Conservation (phyloP, 2,329 filamentous ascomycete genomes). For the Colletotrichum australisinense region DNA sequence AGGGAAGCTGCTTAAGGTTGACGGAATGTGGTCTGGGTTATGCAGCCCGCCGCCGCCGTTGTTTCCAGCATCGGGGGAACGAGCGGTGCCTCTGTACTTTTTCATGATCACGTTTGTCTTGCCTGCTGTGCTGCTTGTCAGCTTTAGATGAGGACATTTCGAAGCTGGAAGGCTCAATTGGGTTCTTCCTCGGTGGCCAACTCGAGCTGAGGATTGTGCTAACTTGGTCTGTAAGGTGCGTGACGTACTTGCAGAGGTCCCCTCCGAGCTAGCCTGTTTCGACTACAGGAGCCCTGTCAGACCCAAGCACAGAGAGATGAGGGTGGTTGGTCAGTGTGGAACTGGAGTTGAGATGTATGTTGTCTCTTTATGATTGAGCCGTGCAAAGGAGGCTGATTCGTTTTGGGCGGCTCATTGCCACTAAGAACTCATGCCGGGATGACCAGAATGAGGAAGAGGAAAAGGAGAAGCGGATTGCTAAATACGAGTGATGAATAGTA, state of each 20-base stretch:
- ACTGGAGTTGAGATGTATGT: background rate
- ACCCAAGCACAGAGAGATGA: background rate
- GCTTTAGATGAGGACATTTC: background rate
- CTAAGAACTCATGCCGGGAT: background rate
- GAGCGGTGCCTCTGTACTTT: background rate
- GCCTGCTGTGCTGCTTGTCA: background rate
- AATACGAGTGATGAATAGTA: too few species aligned
- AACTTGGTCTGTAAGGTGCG: slow-evolving; percentile 21
- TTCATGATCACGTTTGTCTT: background rate
- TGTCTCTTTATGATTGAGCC: background rate
- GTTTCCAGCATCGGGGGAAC: slow-evolving; percentile 3
- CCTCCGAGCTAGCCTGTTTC: slow-evolving; percentile 30
- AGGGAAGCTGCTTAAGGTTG: slow-evolving; percentile 5
- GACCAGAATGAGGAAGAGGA: background rate
- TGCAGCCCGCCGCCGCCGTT: slow-evolving; percentile 18
- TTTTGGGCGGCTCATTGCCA: rapidly evolving
- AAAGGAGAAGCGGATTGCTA: background rate
- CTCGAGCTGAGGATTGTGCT: background rate
- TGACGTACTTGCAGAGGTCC: slow-evolving; percentile 27
- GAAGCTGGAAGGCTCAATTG: background rate
- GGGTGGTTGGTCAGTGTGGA: slow-evolving; percentile 1
- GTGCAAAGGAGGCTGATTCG: background rate
- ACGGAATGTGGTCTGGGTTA: slow-evolving; percentile 12
- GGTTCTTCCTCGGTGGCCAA: background rate
- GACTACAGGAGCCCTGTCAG: slow-evolving; percentile 17